phyloP scores from a whole-genome alignment of 495 filamentous ascomycete species.

The Aspergillus heteromorphus region DNA sequence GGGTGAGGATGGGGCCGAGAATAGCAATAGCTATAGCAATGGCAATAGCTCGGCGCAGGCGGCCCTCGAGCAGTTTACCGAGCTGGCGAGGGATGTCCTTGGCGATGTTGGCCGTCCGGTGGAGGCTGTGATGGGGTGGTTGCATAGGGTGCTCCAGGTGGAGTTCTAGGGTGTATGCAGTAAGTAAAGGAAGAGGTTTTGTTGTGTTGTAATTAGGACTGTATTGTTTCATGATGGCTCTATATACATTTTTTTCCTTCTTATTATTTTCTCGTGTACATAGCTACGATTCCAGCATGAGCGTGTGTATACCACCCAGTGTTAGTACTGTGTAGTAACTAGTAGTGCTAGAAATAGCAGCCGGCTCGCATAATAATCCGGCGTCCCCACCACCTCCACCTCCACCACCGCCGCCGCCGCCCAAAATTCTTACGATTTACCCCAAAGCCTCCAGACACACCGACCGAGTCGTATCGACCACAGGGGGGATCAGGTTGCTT shows the following conservation, averaged over 20 bases:
- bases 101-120: constrained; percentile 17
- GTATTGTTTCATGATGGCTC: too few species aligned
- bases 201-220: too few species aligned
- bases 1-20: constrained; percentile 13
- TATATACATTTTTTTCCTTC: too few species aligned
- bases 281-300: too few species aligned
- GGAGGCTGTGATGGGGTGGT: constrained; percentile 27
- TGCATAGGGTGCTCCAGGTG: constrained; percentile 24
- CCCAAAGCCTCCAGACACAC: constrained; percentile 9
- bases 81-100: constrained; percentile 22
- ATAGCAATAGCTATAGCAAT: constrained; percentile 5
- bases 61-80: constrained; percentile 22
- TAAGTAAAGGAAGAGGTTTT: too few species aligned
- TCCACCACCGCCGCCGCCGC: constrained; percentile 17
- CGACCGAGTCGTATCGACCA: constrained; percentile 12
- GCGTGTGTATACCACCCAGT: too few species aligned
- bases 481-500: constrained; percentile 11
- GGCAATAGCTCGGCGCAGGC: constrained; percentile 12
- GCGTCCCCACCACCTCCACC: constrained; percentile 15
- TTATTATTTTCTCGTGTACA: too few species aligned
- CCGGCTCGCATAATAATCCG: constrained; percentile 10
- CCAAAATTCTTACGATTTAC: constrained; percentile 23
- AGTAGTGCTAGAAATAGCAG: too few species aligned
- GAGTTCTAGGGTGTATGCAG: constrained; percentile 17
- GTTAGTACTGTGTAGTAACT: too few species aligned